phyloP scores from a whole-genome alignment of 345 rosid species.

The Gossypium ekmanianum region DNA sequence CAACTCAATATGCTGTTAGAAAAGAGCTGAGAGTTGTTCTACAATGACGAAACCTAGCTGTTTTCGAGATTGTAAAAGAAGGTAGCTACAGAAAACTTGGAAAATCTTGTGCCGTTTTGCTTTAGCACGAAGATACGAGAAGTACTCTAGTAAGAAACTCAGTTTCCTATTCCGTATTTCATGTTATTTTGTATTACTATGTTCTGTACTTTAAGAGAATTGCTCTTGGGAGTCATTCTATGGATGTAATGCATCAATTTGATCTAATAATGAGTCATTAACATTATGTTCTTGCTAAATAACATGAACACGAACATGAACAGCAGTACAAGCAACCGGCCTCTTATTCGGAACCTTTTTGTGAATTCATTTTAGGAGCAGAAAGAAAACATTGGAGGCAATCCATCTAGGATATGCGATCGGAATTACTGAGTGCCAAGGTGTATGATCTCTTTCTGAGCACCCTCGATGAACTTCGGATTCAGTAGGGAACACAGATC shows the following conservation, averaged over 20 bases:
- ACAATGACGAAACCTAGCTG: neutral
- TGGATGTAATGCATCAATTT: neutral
- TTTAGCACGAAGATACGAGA: neutral
- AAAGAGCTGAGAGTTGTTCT: conserved; percentile 23
- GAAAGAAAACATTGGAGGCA: neutral
- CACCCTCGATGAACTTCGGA: neutral
- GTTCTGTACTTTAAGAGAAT: neutral
- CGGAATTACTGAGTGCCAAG: neutral
- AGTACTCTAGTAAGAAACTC: neutral
- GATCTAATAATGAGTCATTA: neutral
- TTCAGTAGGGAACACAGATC: conserved; percentile 36
- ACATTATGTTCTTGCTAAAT: neutral
- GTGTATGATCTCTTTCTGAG: conserved; percentile 4
- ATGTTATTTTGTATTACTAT: neutral
- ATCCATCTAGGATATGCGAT: neutral
- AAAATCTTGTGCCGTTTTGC: neutral
- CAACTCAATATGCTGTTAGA: too few relatives aligned
- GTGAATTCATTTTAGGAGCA: neutral
- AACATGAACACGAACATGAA: neutral
- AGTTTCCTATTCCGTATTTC: neutral
- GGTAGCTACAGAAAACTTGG: neutral
- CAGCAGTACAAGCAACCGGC: neutral
- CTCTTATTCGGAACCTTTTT: neutral
- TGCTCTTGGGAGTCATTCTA: neutral
- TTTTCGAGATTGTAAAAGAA: neutral